phyloP scores from a whole-genome alignment of 257 asterid genomes.

The Coffea eugenioides region DNA sequence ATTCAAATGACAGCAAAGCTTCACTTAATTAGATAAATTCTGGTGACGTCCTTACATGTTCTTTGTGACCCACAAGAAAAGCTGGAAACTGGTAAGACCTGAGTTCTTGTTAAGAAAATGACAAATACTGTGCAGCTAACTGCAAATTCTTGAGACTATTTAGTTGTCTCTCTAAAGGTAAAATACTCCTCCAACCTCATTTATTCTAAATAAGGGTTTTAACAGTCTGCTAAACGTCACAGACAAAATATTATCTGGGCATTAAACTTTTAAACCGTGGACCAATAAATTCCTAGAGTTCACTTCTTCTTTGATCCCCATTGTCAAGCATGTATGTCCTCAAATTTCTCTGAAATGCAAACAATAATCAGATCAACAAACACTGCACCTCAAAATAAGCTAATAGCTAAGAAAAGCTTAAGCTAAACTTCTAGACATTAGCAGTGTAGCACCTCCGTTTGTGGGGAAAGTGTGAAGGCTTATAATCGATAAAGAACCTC shows the following conservation, averaged over 20 bases:
- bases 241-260: neutral
- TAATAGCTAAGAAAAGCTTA: neutral
- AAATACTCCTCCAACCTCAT: neutral
- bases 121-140: neutral
- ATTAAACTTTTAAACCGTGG: neutral
- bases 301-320: neutral
- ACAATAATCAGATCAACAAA: no score
- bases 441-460: neutral
- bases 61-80: neutral
- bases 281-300: neutral
- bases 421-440: neutral
- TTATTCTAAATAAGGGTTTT: neutral
- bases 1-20: neutral
- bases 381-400: neutral
- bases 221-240: neutral
- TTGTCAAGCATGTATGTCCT: neutral
- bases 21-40: neutral
- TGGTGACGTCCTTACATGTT: neutral
- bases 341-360: neutral
- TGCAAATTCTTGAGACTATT: neutral
- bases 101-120: neutral
- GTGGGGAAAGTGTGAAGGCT: neutral
- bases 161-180: neutral
- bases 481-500: neutral
- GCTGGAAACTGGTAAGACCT: neutral